Evolutionary conservation across 805 yeast genomes (phyloP), one percentile per base, ranked within the genome.

Genomic region (Kazachstania taianensis): DNA sequence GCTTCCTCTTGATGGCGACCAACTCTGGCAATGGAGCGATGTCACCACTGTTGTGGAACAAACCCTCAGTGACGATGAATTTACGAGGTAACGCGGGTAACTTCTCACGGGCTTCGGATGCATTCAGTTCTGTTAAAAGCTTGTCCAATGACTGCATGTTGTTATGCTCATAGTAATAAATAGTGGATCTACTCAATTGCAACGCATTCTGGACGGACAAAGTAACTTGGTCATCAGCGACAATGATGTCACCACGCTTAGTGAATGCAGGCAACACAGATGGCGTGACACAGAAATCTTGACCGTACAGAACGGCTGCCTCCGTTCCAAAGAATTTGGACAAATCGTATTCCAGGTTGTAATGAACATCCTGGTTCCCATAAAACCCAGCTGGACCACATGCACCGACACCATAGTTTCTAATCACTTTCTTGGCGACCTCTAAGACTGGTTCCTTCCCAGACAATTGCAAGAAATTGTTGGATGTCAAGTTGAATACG

Each of bases 371-470:
- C 60, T 86, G 95, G 41, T 86, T 81, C 42, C 98, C 98, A 58
- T 87, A 92, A 52, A 92, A 92, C 38, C 94, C 94, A 29, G 96
- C 94, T 5, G 98, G 97, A 28, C 97, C 96, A 66, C 98, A 92
- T 1, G 96, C 89, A 44, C 98, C 98, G 35, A 92, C 96, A 55
- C 98, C 98, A 40, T 81, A 75, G 39, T 67, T 66, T 32, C 66
- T 65, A 41, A 92, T 75, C 16, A 75, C 67, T 20, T 64, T 55
- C 35, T 72, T 68, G 4, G 86, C 85, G 9, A 66, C 70, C 15
- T 65, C 57, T 35, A 64, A 63, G 27, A 85, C 65, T 12, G 43
- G 54, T 15, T 60, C 58, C 46, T 71, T 61, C 23, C 60, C 59
- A 33, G 78, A 71, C 53, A 85, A 62, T 48, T 76, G 72, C 52